phyloP scores from a whole-genome alignment of 2,329 filamentous ascomycete species.

The Metarhizium humberi region DNA sequence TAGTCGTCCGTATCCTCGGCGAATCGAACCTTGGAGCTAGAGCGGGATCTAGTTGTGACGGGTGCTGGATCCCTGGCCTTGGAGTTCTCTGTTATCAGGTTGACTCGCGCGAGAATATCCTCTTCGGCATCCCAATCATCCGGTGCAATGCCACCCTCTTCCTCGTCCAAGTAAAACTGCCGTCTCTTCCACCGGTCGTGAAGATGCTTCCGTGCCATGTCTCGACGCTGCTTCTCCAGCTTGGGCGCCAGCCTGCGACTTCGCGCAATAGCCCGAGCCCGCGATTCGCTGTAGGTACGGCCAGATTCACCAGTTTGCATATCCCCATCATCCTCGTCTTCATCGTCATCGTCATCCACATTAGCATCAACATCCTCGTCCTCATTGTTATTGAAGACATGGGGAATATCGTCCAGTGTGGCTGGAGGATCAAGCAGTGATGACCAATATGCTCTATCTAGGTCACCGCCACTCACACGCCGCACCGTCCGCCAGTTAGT shows the following conservation, averaged over 20 bases:
- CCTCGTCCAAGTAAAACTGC: slow-evolving; percentile 76
- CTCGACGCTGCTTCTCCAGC: slow-evolving; percentile 29
- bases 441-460: slow-evolving; percentile 31
- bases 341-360: slow-evolving; percentile 17
- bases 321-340: slow-evolving; percentile 13
- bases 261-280: slow-evolving; percentile 26
- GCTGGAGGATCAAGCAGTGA: slow-evolving; percentile 37
- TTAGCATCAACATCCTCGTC: slow-evolving; percentile 16
- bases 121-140: slow-evolving; percentile 54
- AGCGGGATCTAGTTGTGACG: slow-evolving; percentile 39
- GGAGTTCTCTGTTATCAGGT: slow-evolving; percentile 26
- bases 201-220: slow-evolving; percentile 42
- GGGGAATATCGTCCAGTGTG: slow-evolving; percentile 32
- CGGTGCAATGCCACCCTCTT: slow-evolving; percentile 63
- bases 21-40: slow-evolving; percentile 72
- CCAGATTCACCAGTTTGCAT: slow-evolving; percentile 3
- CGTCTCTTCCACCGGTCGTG: slow-evolving; percentile 68
- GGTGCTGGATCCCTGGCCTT: slow-evolving; percentile 28
- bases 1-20: slow-evolving; percentile 62
- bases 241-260: slow-evolving; percentile 26
- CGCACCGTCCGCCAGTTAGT: slow-evolving; percentile 25
- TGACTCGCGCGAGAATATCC: slow-evolving; percentile 37
- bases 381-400: slow-evolving; percentile 25
- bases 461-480: slow-evolving; percentile 18
- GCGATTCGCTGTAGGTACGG: slow-evolving; percentile 30